Evolutionary conservation across 345 rosid genomes (phyloP), one percentile per base, ranked within the genome.

Genomic region (Populus alba): DNA sequence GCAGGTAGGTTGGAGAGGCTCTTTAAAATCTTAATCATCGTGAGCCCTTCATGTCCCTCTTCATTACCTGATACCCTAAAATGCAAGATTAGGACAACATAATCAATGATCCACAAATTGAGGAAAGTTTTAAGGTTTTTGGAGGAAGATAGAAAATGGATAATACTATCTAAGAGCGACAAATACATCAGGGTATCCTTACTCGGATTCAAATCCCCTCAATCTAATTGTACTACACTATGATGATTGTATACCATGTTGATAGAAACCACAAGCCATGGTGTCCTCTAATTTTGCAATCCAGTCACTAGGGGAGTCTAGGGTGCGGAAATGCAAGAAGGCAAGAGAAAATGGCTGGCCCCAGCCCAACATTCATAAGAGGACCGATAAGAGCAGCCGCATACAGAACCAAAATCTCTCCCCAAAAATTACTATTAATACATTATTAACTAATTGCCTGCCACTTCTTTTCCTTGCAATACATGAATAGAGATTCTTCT

Each of bases 361-460:
- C 12, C 43, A 29, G 8, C 0, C 33, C 6, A n/a, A n/a, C 15
- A 18, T 39, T 55, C 4, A n/a, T 29, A 20, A 59, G 49, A 25
- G 70, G 59, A 43, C 22, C 29, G 29, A 59, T 68, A n/a, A 25
- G 37, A 33, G 7, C 67, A 66, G 18, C 73, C 79, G 68, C 57
- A 38, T 23, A 29, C n/a, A 6, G 37, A 45, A n/a, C 62, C 79
- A 13, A 31, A 29, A 49, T 29, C 67, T 71, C 35, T 62, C 37
- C 16, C 10, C 35, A 62, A 71, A 51, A 76, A 76, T 76, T 76
- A 76, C 53, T n/a, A 49, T 23, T 59, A 45, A 35, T 31, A 18
- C 13, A 1, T 27, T 18, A 23, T 59, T 3, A 20, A 12, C 65
- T 31, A 33, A 12, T 51, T 7, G 2, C 73, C 69, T 23, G 75